phyloP scores from a whole-genome alignment of 257 asterid species.

The Solanum acaule region DNA sequence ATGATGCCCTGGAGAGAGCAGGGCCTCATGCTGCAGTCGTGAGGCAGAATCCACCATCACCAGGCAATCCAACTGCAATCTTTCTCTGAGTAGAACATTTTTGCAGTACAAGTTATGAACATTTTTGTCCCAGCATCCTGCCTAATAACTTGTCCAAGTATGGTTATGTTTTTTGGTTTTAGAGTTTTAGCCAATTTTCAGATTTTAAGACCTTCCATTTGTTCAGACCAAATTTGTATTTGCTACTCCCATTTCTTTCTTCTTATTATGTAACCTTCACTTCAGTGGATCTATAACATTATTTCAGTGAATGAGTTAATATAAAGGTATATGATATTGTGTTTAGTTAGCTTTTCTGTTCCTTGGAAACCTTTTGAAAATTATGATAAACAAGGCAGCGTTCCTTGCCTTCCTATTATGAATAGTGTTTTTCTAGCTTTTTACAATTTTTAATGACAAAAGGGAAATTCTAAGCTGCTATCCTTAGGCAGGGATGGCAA shows the following conservation, averaged over 20 bases:
- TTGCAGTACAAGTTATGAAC: neutral
- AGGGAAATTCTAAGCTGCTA: too few relatives aligned
- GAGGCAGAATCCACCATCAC: slow-evolving; percentile 69
- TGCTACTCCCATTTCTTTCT: neutral
- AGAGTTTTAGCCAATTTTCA: neutral
- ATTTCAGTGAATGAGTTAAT: neutral
- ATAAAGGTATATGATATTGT: neutral
- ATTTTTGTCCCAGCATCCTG: neutral
- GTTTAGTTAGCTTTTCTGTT: neutral
- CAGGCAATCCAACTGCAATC: slow-evolving; percentile 80
- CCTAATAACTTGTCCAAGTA: neutral
- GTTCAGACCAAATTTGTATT: neutral
- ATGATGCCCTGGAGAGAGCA: slow-evolving; percentile 41
- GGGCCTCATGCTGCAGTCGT: slow-evolving; percentile 44
- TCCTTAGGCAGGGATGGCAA: neutral
- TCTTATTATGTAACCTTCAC: neutral
- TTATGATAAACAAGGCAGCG: neutral
- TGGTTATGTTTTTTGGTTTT: neutral
- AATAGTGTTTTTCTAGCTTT: neutral
- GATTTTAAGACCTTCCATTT: neutral
- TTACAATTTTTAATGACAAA: too few relatives aligned
- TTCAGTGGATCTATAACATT: neutral
- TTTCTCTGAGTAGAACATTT: slow-evolving; percentile 16
- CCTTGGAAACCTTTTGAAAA: neutral
- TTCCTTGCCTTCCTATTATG: neutral